Evolutionary conservation across 1,284 basidiomycete species (phyloP).

Genomic region (Sphaerobolus stellatus): DNA sequence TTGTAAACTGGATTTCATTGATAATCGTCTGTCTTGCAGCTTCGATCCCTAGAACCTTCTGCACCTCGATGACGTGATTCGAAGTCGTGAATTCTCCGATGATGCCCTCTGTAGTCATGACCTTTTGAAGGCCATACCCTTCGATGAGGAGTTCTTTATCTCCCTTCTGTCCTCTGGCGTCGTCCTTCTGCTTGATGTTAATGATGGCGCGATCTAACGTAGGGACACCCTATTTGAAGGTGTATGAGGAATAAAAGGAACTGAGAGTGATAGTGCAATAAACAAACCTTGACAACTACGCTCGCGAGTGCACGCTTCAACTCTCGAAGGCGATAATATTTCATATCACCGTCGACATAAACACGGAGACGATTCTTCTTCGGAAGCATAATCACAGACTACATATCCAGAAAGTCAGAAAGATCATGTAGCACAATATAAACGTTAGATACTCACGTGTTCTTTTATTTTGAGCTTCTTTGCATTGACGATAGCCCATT

Average conservation of each 20-base stretch:
- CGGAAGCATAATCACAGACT: conserved; percentile 75
- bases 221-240: conserved; percentile 64
- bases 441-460: conserved; percentile 61
- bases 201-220: conserved; percentile 89
- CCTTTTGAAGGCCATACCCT: conserved; percentile 96
- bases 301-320: conserved; percentile 79
- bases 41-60: conserved; percentile 94
- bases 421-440: neutral
- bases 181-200: conserved; percentile 84
- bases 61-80: conserved; percentile 97
- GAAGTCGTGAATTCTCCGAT: conserved; percentile 90
- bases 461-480: conserved; percentile 94
- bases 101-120: conserved; percentile 97
- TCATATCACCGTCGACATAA: conserved; percentile 81
- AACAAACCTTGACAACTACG: conserved; percentile 82
- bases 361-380: conserved; percentile 82
- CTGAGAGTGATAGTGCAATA: neutral
- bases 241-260: neutral
- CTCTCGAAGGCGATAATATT: conserved; percentile 86
- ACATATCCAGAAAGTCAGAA: neutral
- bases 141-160: conserved; percentile 90
- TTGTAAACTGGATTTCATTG: conserved; percentile 97
- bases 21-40: conserved; percentile 94
- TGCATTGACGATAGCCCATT: conserved; percentile 84
- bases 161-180: conserved; percentile 71